Conservation (phyloP, 176 grass and related monocot species). For the Thinopyrum elongatum region DNA sequence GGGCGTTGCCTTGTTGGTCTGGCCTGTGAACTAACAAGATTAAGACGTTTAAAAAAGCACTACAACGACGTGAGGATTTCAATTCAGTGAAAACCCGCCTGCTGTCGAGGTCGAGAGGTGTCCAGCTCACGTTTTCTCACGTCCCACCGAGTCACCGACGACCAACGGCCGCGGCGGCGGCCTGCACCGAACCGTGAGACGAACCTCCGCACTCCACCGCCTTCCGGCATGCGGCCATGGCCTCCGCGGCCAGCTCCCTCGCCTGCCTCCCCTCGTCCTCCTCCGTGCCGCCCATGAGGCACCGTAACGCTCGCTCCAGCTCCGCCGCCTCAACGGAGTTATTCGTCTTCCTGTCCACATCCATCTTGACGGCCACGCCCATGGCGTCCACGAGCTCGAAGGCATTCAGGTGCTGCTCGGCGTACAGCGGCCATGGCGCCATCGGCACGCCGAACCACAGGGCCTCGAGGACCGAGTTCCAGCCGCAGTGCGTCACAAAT, state of each 20-base stretch:
- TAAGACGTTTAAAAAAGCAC: too few species aligned
- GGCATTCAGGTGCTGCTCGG: constrained; percentile 68
- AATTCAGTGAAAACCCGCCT: neutral
- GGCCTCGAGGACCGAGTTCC: constrained; percentile 54
- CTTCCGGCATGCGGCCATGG: neutral
- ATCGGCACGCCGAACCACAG: too few species aligned
- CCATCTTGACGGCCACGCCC: constrained; percentile 31
- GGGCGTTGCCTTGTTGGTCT: too few species aligned
- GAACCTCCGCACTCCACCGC: neutral
- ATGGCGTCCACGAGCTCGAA: constrained; percentile 17
- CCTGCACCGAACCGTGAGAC: neutral
- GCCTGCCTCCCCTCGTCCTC: constrained; percentile 27
- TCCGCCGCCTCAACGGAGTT: constrained; percentile 38
- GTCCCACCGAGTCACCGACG: neutral
- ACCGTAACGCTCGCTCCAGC: constrained; percentile 34
- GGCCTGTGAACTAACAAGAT: too few species aligned
- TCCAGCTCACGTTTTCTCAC: neutral
- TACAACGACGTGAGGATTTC: too few species aligned
- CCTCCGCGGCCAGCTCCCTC: constrained; percentile 12
- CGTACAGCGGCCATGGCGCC: constrained; percentile 43
- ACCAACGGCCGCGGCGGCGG: neutral
- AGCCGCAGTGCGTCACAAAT: constrained; percentile 48
- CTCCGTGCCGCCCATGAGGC: constrained; percentile 17
- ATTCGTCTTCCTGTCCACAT: constrained; percentile 8
- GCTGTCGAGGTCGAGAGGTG: neutral